Base-by-base conservation (phyloP, 2,329 filamentous ascomycete species). In the Cyanodermella asteris region DNA sequence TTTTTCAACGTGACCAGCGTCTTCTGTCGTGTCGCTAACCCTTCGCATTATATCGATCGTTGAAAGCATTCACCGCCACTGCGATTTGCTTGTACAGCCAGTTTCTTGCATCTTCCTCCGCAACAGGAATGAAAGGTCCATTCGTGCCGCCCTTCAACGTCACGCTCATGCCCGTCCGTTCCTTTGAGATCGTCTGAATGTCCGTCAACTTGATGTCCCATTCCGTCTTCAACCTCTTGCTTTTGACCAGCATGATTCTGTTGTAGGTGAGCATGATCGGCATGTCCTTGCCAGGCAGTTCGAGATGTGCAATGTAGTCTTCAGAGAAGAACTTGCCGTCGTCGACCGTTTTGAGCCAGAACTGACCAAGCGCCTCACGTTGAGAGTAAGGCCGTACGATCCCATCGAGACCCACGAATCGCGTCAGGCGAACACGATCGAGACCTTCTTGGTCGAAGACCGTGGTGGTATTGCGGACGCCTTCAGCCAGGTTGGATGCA, bases 241-340 rank as follows among this genome's bases (percentile, higher is more conserved):
- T 80, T 37, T 81, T 67, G 33, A 97, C 77, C 28, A 94, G 66
- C 60, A 97, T 68, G 44, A 97, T 91, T 4, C 78, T 68, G 34
- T 66, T 62, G 45, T 76, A 87, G 7, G 77, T 93, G 31, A 97
- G 63, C 66, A 94, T 78, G 23, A 82, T 73, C 28, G 84, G 70
- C 58, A 81, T 75, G 44, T 90, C 82, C 45, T 87, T 78, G 31
- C 72, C 69, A 7, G 80, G 76, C 14, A 97, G 64, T 49, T 97
- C 84, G 4, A 97, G 59, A 44, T 97, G 90, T 4, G 82, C 90
- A 46, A 97, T 87, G 53, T 97, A 97, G 44, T 80, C 66, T 49
- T 97, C 87, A 51, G 91, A 74, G 63, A 97, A 97, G 58, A 84
- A 94, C 47, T 82, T 87, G 32, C 87, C 87, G 35, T 93, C 87